A percentile compares a stretch with the other conserved stretches of the same genome.
phyloP scores from a whole-genome alignment of 352 stramenopile species.

The Proteromonas lacertae region DNA sequence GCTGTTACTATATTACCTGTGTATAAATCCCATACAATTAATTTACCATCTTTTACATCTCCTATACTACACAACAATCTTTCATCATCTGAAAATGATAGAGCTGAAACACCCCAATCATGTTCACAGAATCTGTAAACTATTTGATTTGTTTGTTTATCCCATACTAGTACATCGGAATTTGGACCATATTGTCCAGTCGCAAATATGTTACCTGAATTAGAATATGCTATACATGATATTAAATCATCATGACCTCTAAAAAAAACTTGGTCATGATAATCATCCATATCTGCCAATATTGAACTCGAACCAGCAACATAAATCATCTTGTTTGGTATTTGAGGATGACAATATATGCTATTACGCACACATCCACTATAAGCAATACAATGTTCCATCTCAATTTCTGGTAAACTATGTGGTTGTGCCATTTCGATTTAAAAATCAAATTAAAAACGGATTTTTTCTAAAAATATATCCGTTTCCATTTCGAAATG shows the following conservation, averaged over 20 bases:
- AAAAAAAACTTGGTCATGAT: slow-evolving; percentile 16
- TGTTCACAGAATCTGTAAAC: slow-evolving; percentile 46
- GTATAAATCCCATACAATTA: slow-evolving; percentile 50
- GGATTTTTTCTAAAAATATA: too few relatives aligned
- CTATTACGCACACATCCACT: too few relatives aligned
- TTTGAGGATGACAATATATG: too few relatives aligned
- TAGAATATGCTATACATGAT: slow-evolving; percentile 29
- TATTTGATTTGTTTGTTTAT: slow-evolving; percentile 23
- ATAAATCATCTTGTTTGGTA: too few relatives aligned
- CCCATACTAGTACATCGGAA: slow-evolving; percentile 52
- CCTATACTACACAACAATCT: slow-evolving; percentile 32
- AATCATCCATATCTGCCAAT: slow-evolving; percentile 17
- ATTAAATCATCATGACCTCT: slow-evolving; percentile 38
- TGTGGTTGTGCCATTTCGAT: too few relatives aligned
- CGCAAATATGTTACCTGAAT: slow-evolving; percentile 28
- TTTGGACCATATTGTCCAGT: slow-evolving; percentile 32
- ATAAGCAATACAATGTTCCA: too few relatives aligned
- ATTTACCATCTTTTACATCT: slow-evolving; percentile 24
- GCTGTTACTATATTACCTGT: slow-evolving; percentile 41
- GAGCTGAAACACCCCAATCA: slow-evolving; percentile 31
- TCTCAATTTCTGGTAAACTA: too few relatives aligned
- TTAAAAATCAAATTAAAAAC: too few relatives aligned
- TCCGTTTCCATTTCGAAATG: too few relatives aligned
- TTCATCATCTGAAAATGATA: slow-evolving; percentile 54
- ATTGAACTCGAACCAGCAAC: slow-evolving; percentile 39